Conservation (phyloP, 345 rosid genomes). For the Aegle marmelos region DNA sequence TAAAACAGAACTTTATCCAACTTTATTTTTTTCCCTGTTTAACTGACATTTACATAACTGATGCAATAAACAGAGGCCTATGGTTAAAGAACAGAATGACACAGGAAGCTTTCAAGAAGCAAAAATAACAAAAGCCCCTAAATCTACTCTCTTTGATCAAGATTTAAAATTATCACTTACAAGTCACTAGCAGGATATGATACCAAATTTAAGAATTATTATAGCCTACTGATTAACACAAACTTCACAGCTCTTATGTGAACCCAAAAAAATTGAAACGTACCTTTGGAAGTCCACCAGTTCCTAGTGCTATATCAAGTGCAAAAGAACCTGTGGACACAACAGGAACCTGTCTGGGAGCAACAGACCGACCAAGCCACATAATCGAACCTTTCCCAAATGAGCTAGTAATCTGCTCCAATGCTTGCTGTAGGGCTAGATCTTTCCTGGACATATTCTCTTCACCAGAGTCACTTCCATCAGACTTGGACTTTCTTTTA, state of each 20-base stretch:
- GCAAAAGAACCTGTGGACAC: conserved; percentile 89
- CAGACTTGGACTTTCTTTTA: conserved; percentile 65
- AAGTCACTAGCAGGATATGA: not conserved
- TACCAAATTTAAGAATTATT: not conserved
- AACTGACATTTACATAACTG: not conserved
- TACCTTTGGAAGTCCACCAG: conserved; percentile 97
- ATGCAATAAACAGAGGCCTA: not conserved
- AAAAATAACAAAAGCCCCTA: not conserved
- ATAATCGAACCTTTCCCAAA: conserved; percentile 92
- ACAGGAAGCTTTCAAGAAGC: not conserved
- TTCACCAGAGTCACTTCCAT: conserved; percentile 64
- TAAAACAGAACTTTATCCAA: not conserved
- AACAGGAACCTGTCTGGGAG: conserved; percentile 72
- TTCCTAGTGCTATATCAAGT: conserved; percentile 80
- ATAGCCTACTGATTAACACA: not conserved
- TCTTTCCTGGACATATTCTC: conserved; percentile 85
- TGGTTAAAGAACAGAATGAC: not conserved
- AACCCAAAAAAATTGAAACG: not conserved
- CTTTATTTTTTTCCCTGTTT: not conserved
- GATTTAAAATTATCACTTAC: not conserved
- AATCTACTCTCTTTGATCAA: not conserved
- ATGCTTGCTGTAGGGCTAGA: conserved; percentile 77
- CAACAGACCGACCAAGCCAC: conserved; percentile 80
- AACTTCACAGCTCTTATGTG: not conserved
- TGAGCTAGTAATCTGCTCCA: conserved; percentile 77